phyloP scores from a whole-genome alignment of 108 stramenopile genomes.

The Discostella stelligeroides region DNA sequence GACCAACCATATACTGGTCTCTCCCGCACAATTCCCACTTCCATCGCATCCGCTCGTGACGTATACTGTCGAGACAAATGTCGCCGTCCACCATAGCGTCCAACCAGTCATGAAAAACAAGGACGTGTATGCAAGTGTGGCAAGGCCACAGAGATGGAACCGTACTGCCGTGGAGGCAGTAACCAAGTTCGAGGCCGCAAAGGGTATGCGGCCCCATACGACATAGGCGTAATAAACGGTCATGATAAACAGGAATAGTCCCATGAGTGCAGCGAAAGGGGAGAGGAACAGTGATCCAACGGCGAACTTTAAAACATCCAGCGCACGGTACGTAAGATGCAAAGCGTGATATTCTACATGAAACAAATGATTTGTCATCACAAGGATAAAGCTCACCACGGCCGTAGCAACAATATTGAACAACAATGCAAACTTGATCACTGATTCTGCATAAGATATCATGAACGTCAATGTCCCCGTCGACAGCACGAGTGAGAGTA shows the following conservation, averaged over 20 bases:
- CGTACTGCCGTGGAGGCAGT: slow-evolving; percentile 72
- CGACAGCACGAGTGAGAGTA: slow-evolving; percentile 33
- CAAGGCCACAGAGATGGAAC: slow-evolving; percentile 62
- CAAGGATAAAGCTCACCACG: slow-evolving; percentile 35
- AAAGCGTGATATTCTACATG: background rate
- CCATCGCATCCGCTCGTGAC: slow-evolving; percentile 54
- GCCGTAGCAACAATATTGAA: slow-evolving; percentile 60
- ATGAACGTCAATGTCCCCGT: slow-evolving; percentile 38
- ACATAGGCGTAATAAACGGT: slow-evolving; percentile 60
- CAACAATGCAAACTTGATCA: slow-evolving; percentile 68
- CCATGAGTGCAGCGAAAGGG: slow-evolving; percentile 50
- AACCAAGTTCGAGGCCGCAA: slow-evolving; percentile 73
- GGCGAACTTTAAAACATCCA: slow-evolving; percentile 32
- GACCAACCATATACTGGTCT: slow-evolving; percentile 24
- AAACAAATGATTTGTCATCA: background rate
- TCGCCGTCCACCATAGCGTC: slow-evolving; percentile 61
- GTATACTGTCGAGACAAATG: slow-evolving; percentile 57
- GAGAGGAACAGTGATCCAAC: slow-evolving; percentile 37
- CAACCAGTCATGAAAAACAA: slow-evolving; percentile 61
- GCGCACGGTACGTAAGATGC: background rate
- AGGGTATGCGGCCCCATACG: slow-evolving; percentile 80
- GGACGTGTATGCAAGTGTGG: slow-evolving; percentile 62
- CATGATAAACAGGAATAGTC: slow-evolving; percentile 42
- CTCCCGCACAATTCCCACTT: slow-evolving; percentile 54
- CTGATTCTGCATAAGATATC: slow-evolving; percentile 45